Conservation (phyloP, 2,329 filamentous ascomycete genomes). For the Colletotrichum scovillei region DNA sequence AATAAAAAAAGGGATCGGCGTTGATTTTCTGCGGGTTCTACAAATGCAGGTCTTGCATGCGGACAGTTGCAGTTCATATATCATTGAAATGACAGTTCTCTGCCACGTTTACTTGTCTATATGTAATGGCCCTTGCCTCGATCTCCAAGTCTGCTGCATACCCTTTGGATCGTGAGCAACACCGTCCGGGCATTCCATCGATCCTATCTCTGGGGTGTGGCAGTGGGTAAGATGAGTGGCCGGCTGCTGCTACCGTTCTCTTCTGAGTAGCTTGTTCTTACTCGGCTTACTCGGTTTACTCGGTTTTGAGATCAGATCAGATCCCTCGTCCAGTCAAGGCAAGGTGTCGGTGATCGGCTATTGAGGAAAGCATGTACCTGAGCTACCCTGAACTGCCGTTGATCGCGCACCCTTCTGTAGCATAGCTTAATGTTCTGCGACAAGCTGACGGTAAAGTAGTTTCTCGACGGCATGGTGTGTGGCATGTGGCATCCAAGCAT, state of each 20-base stretch:
- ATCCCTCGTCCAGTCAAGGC: neutral
- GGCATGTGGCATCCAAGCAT: slow-evolving; percentile 15
- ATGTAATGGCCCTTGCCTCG: neutral
- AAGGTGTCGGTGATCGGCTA: slow-evolving; percentile 21
- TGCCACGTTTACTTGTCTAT: neutral
- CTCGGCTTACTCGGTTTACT: neutral
- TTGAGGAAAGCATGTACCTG: neutral
- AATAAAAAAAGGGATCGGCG: neutral
- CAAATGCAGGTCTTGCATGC: neutral
- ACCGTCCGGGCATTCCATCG: neutral
- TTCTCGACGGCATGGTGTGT: slow-evolving; percentile 14
- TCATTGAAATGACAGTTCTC: slow-evolving; percentile 17
- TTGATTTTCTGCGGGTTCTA: neutral
- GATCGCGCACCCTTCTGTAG: neutral
- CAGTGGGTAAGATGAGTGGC: neutral
- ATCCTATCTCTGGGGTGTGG: neutral
- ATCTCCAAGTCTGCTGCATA: slow-evolving; percentile 2
- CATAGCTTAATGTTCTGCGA: slow-evolving; percentile 1
- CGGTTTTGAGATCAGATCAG: neutral
- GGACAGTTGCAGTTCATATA: slow-evolving; percentile 30
- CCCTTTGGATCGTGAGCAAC: slow-evolving; percentile 19
- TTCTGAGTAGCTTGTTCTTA: slow-evolving; percentile 5
- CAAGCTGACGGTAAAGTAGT: neutral
- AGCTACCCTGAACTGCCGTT: neutral
- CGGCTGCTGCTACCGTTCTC: neutral